phyloP scores from a whole-genome alignment of 2,329 filamentous ascomycete genomes.

The Plenodomus biglobosus region DNA sequence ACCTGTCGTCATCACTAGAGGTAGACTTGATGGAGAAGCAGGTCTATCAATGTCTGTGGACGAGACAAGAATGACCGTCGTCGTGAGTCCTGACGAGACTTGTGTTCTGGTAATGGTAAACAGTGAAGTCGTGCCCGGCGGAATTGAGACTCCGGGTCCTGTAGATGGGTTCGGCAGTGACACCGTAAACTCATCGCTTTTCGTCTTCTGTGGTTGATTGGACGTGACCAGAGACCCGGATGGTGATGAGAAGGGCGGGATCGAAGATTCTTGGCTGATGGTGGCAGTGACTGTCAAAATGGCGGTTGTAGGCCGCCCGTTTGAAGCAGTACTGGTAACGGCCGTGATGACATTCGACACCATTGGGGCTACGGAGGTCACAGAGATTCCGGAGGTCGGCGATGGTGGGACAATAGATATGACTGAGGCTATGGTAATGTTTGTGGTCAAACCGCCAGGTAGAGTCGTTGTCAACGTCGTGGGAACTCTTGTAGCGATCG shows the following conservation, averaged over 20 bases:
- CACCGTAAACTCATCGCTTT: constrained; percentile 7
- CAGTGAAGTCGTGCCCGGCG: not conserved
- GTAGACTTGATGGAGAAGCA: not conserved
- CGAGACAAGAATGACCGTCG: not conserved
- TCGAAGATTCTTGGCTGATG: not conserved
- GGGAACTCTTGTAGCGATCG: not conserved
- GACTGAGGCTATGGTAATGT: not conserved
- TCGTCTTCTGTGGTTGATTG: not conserved
- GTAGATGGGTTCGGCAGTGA: constrained; percentile 3
- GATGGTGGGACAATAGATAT: not conserved
- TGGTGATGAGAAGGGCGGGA: not conserved
- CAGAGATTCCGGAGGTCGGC: not conserved
- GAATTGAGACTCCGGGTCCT: not conserved
- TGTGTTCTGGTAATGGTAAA: not conserved
- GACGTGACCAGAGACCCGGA: not conserved
- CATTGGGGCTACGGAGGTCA: not conserved
- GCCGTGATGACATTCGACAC: constrained; percentile 3
- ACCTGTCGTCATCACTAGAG: not conserved
- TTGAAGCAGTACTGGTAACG: constrained; percentile 1
- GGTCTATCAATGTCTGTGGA: not conserved
- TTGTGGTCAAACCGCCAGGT: not conserved
- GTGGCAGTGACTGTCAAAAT: not conserved
- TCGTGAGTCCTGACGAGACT: not conserved
- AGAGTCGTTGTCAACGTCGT: not conserved
- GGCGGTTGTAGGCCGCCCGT: constrained; percentile 1